Conservation (phyloP, 768 basidiomycete genomes). For the Termitomyces sp. region DNA sequence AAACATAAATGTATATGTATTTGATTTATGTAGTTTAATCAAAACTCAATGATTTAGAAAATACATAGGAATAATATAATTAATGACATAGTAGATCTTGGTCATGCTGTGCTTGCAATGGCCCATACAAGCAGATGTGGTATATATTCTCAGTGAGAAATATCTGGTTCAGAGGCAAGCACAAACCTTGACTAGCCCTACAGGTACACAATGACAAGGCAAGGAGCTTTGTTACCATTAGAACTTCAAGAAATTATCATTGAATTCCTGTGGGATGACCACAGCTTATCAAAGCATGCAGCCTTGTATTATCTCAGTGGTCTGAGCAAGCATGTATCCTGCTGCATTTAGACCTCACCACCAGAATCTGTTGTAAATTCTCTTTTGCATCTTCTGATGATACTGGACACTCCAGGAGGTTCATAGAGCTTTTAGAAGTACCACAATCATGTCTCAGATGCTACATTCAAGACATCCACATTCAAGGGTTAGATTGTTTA, state of each 20-base stretch:
- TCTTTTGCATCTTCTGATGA: no score
- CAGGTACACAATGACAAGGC: background rate
- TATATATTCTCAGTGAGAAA: background rate
- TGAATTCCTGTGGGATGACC: background rate
- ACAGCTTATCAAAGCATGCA: background rate
- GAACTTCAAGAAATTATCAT: background rate
- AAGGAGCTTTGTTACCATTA: background rate
- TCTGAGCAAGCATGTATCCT: background rate
- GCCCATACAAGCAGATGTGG: no score
- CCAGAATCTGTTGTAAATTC: background rate
- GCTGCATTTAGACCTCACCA: background rate
- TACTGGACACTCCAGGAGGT: background rate
- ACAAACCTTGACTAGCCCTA: background rate
- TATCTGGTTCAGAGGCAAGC: background rate
- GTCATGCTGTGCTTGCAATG: no score
- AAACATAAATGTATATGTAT: no score
- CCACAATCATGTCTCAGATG: background rate
- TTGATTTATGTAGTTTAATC: no score
- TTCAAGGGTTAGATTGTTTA: background rate
- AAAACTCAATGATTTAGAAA: no score
- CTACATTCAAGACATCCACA: background rate
- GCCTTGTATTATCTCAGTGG: background rate
- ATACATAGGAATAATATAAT: no score
- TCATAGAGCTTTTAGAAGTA: background rate
- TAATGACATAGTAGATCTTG: no score